Conservation (phyloP, 495 filamentous ascomycete species). For the Aspergillus sclerotiicarbonarius region DNA sequence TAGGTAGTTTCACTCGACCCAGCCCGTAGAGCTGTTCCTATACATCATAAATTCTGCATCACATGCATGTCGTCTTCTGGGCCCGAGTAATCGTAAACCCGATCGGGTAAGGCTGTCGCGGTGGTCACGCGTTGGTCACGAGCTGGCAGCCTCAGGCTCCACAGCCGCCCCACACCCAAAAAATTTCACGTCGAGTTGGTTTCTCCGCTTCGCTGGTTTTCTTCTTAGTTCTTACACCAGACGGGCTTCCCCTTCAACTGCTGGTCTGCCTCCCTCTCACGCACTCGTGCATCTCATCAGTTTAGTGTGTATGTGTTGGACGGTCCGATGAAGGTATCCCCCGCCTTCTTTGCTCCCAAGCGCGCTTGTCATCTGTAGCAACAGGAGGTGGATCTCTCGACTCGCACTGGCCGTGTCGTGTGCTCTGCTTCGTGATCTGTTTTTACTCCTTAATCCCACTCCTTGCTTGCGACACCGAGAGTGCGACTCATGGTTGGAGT, state of each 20-base stretch:
- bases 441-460: neutral
- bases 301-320: conserved; percentile 11
- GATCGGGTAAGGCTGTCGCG: conserved; percentile 11
- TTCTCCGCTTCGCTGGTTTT: conserved; percentile 5
- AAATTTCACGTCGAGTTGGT: conserved; percentile 17
- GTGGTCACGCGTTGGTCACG: conserved; percentile 20
- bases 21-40: neutral
- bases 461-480: neutral
- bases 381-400: conserved; percentile 4
- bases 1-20: neutral
- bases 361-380: conserved; percentile 15
- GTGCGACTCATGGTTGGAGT: conserved; percentile 26
- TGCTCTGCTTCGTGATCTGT: conserved; percentile 14
- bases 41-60: neutral
- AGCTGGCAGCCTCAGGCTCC: conserved; percentile 24
- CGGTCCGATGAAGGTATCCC: conserved; percentile 12
- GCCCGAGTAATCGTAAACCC: conserved; percentile 2
- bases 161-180: conserved; percentile 21
- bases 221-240: neutral
- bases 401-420: conserved; percentile 18
- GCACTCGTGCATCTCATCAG: neutral
- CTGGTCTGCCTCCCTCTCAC: conserved; percentile 4
- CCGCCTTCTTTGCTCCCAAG: neutral
- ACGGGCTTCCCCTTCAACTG: neutral
- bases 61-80: neutral